These are phyloP conservation scores for Xylaria castorea DNA, from an alignment of 495 filamentous ascomycete genomes.

Conservation along the genomic window DNA sequence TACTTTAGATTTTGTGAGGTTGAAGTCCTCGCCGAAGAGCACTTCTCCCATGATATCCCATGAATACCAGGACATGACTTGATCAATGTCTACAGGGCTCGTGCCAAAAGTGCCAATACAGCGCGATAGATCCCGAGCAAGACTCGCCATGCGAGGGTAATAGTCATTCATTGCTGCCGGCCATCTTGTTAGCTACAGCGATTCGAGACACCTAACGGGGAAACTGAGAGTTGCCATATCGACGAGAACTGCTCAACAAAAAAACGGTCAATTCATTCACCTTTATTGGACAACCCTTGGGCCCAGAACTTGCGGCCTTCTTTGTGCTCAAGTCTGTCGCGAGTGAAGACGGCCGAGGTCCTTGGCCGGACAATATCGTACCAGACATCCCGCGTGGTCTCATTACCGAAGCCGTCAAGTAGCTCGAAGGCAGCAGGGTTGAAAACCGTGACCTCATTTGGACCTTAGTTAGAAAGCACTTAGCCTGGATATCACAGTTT, in stretches of 20 bases:
- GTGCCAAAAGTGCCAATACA: constrained; percentile 19
- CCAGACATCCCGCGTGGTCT: constrained; percentile 51
- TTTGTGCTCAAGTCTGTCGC: constrained; percentile 39
- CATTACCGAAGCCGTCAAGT: constrained; percentile 41
- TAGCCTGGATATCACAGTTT: background rate
- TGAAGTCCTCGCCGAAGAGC: constrained; percentile 25
- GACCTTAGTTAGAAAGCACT: constrained; percentile 29
- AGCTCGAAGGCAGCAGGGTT: constrained; percentile 39
- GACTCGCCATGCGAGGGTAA: constrained; percentile 25
- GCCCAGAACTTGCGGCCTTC: constrained; percentile 46
- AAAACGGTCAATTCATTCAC: constrained; percentile 17
- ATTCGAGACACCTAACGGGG: background rate
- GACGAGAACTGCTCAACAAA: background rate
- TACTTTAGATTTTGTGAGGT: constrained; percentile 9
- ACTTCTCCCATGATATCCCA: constrained; percentile 24
- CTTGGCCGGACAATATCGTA: constrained; percentile 53
- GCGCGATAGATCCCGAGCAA: constrained; percentile 13
- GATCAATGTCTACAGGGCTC: constrained; percentile 21
- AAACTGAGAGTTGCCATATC: background rate
- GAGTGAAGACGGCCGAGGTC: constrained; percentile 47
- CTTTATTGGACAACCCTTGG: constrained; percentile 37
- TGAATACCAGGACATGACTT: constrained; percentile 30
- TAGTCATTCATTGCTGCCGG: constrained; percentile 29
- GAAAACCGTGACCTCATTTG: constrained; percentile 46
- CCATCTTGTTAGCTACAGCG: background rate